Percentiles rank a stretch among this genome's conserved stretches.
phyloP scores from a whole-genome alignment of 169 alveolate species.

The Plasmodium fragile region DNA sequence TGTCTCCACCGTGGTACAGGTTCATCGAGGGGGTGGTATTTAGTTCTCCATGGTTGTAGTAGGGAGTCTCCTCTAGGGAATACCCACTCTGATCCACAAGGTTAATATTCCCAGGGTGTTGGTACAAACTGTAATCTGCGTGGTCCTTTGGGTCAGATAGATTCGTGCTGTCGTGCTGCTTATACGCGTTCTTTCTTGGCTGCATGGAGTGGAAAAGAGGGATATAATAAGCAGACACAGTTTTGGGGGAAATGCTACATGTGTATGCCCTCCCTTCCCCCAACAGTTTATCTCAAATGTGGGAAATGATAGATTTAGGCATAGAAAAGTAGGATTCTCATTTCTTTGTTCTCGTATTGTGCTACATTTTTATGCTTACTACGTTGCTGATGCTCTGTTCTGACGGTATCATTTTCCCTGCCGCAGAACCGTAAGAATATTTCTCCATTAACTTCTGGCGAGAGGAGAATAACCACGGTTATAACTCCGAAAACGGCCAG shows the following conservation, averaged over 20 bases:
- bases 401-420: constrained; percentile 25
- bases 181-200: constrained; percentile 6
- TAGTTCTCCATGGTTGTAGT: constrained; percentile 36
- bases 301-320: neutral
- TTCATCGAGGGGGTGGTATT: constrained; percentile 20
- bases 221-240: too few relatives aligned
- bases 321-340: neutral
- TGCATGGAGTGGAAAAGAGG: neutral
- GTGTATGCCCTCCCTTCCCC: neutral
- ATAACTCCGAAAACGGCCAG: neutral
- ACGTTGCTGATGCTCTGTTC: constrained; percentile 47
- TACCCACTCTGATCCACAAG: constrained; percentile 16
- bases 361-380: constrained; percentile 7
- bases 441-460: constrained; percentile 10
- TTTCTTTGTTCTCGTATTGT: neutral
- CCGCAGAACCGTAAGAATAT: constrained; percentile 28
- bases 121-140: constrained; percentile 24
- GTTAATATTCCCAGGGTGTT: constrained; percentile 6
- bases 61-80: neutral
- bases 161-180: constrained; percentile 8
- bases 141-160: constrained; percentile 10
- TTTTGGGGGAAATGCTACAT: neutral
- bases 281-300: neutral
- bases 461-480: neutral
- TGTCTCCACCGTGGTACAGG: constrained; percentile 6